A percentile compares a stretch with the other conserved stretches of the same genome.
phyloP scores from a whole-genome alignment of 2,329 filamentous ascomycete genomes.

The Alternaria gaisen region DNA sequence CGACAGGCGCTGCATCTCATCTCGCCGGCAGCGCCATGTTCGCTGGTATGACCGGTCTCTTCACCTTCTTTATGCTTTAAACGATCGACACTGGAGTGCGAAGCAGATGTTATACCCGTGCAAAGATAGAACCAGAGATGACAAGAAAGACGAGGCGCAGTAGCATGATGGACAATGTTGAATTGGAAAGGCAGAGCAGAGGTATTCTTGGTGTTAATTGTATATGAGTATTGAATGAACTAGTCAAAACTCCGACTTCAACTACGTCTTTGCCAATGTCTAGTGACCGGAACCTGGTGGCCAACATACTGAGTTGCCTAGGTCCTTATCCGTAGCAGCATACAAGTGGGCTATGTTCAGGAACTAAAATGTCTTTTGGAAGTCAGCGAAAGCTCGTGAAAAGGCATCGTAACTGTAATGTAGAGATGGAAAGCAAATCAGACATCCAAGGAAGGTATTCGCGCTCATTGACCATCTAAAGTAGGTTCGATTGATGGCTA shows the following conservation, averaged over 20 bases:
- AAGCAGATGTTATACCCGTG: slow-evolving; percentile 26
- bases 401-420: background rate
- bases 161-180: slow-evolving; percentile 7
- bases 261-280: background rate
- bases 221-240: slow-evolving; percentile 17
- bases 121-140: background rate
- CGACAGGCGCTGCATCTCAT: slow-evolving; percentile 40
- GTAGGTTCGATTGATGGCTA: slow-evolving; percentile 73
- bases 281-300: background rate
- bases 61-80: slow-evolving; percentile 46
- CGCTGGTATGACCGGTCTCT: slow-evolving; percentile 38
- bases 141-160: slow-evolving; percentile 1
- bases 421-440: slow-evolving; percentile 55
- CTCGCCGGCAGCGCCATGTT: slow-evolving; percentile 36
- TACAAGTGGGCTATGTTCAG: slow-evolving; percentile 6
- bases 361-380: slow-evolving; percentile 8
- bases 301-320: background rate
- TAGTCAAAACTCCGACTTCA: slow-evolving; percentile 4
- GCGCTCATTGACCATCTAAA: slow-evolving; percentile 72
- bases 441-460: slow-evolving; percentile 78
- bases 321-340: background rate
- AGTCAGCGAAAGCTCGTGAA: slow-evolving; percentile 11
- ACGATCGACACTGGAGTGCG: slow-evolving; percentile 3
- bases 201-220: slow-evolving; percentile 13
- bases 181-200: background rate